A percentile compares a stretch with the other conserved stretches of the same genome.
phyloP scores from a whole-genome alignment of 2,329 filamentous ascomycete genomes.

The Aspergillus ibericus region DNA sequence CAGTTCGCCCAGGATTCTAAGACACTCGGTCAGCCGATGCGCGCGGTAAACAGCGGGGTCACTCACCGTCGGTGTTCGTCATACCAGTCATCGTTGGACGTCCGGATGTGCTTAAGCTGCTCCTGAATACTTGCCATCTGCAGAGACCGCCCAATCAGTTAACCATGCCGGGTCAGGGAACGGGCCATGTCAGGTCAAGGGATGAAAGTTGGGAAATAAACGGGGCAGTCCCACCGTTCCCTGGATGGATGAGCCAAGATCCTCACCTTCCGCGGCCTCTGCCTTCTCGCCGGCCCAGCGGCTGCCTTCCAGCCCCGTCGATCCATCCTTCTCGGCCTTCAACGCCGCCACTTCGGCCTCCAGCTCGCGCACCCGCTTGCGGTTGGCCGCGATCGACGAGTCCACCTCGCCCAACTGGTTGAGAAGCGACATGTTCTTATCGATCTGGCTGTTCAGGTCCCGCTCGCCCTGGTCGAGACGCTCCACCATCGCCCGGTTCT shows the following conservation, averaged over 20 bases:
- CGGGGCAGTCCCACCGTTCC: constrained; percentile 49
- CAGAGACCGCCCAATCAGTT: constrained; percentile 20
- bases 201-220: constrained; percentile 36
- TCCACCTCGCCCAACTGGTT: constrained; percentile 43
- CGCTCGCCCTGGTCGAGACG: constrained; percentile 36
- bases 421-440: constrained; percentile 43
- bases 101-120: constrained; percentile 48
- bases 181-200: constrained; percentile 30
- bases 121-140: constrained; percentile 51
- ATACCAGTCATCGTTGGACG: constrained; percentile 46
- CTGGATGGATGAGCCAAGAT: constrained; percentile 49
- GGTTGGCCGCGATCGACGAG: constrained; percentile 34
- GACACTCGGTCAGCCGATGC: constrained; percentile 10
- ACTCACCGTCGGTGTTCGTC: constrained; percentile 45
- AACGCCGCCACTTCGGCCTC: constrained; percentile 40
- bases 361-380: constrained; percentile 40
- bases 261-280: constrained; percentile 47
- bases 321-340: constrained; percentile 32
- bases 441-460: constrained; percentile 41
- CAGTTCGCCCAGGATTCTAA: constrained; percentile 42
- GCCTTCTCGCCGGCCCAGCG: constrained; percentile 42
- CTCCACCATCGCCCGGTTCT: constrained; percentile 34
- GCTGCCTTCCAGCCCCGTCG: constrained; percentile 39
- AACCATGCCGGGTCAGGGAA: constrained; percentile 16
- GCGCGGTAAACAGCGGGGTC: not conserved